phyloP scores from a whole-genome alignment of 129 eudicot species.

The Centella asiatica region DNA sequence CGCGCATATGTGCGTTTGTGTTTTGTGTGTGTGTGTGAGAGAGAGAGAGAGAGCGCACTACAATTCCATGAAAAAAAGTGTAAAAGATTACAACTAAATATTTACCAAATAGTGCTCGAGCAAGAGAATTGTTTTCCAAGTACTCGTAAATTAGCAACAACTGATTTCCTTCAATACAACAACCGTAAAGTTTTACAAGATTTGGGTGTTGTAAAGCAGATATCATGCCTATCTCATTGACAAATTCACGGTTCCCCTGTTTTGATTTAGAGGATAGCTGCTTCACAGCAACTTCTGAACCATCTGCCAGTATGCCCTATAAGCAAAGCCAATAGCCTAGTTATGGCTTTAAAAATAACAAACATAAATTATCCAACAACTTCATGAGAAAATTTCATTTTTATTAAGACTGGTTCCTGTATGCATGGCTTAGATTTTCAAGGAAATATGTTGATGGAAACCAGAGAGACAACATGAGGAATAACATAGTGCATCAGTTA shows the following conservation, averaged over 20 bases:
- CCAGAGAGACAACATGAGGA: not conserved
- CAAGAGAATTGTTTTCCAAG: conserved; percentile 10
- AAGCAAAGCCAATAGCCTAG: not conserved
- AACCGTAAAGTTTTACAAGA: conserved; percentile 10
- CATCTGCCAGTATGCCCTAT: conserved; percentile 10
- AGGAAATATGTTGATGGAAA: not conserved
- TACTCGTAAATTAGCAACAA: conserved; percentile 7
- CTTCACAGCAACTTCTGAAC: conserved; percentile 11
- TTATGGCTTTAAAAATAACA: not conserved
- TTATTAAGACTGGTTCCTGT: not conserved
- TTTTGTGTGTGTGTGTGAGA: too few species aligned
- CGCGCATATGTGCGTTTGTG: too few species aligned
- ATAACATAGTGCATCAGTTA: not conserved
- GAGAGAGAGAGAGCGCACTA: not conserved
- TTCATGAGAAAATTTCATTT: not conserved
- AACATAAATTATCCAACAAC: not conserved
- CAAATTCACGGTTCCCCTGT: conserved; percentile 11
- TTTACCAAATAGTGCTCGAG: conserved; percentile 12
- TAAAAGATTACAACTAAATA: not conserved
- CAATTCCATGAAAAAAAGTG: not conserved
- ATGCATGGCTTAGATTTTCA: not conserved
- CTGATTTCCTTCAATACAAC: conserved; percentile 13
- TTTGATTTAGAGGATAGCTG: conserved; percentile 11
- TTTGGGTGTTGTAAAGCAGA: conserved; percentile 13
- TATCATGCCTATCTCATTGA: conserved; percentile 14